Evolutionary conservation across 179 eudicot species (phyloP), one percentile per base, ranked within the genome.

Genomic region (Beta corolliflora): DNA sequence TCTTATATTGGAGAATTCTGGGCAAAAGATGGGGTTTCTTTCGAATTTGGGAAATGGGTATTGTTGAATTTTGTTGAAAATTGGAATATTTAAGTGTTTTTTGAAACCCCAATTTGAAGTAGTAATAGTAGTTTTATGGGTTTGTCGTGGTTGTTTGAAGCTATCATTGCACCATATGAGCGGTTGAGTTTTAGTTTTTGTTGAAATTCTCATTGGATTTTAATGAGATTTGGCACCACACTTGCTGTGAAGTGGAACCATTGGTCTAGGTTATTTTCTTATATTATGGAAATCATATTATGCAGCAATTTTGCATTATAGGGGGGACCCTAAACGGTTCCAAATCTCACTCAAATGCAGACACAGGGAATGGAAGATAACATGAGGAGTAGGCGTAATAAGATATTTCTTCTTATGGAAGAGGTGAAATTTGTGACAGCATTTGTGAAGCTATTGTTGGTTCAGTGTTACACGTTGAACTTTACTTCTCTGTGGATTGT

Each of bases 391-490:
- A 88, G 99, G 80, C 98, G 98, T n/a, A 93, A 92, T 84, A 93
- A 94, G 88, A 93, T 95, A 45, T 95, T 95, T 84, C 98, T 95
- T 81, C 97, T 95, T 77, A 95, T 95, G 99, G 99, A 95, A 80
- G 99, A 95, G 96, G 99, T 95, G 44, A 58, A 84, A 21, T 78
- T 77, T 41, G 41, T 55, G 65, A 46, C 8, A 18, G 31, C 53
- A 2, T 29, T 5, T 80, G 29, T 65, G 66, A 19, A 36, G 73
- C 23, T 21, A 13, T 55, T 55, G 21, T 41, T 53, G 16, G n/a
- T 77, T 46, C 44, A 7, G 9, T 23, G 29, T 25, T 25, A 25
- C 29, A 25, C 29, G 1, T 25, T 25, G 29, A 25, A 25, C 29
- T 25, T 25, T 25, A 46, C 5, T 64, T 46, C 50, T 4, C 0